Evolutionary conservation across 202 grass and related monocot species (phyloP).

Genomic region (Bolboschoenoplectus hybrid): DNA sequence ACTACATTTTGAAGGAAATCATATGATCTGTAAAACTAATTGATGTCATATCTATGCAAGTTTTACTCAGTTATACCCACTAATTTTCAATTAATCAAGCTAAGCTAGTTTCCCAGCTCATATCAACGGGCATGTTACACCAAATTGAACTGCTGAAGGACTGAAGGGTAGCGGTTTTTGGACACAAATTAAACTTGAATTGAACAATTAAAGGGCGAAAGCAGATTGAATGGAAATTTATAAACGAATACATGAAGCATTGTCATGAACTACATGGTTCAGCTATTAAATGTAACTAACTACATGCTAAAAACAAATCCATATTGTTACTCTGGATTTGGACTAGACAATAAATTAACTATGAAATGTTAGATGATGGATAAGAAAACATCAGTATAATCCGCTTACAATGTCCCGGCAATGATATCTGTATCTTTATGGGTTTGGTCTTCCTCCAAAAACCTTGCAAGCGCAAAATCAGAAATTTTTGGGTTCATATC

Average conservation of each 20-base stretch:
- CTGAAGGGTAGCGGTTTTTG: background rate
- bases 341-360: background rate
- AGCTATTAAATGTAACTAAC: too few relatives aligned
- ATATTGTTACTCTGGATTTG: too few relatives aligned
- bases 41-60: background rate
- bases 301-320: too few relatives aligned
- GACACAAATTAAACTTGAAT: background rate
- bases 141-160: background rate
- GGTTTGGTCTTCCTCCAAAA: constrained; percentile 39
- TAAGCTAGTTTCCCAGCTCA: background rate
- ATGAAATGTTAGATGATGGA: background rate
- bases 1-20: background rate
- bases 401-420: constrained; percentile 44
- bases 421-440: constrained; percentile 30
- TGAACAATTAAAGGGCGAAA: background rate
- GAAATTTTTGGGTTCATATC: constrained; percentile 47
- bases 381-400: background rate
- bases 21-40: background rate
- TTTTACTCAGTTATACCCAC: background rate
- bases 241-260: too few relatives aligned
- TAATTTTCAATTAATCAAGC: background rate
- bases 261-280: too few relatives aligned
- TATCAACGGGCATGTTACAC: background rate
- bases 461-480: constrained; percentile 46
- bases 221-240: background rate